These are phyloP conservation scores for Microsporum ferrugineum DNA, from an alignment of 2,329 filamentous ascomycete genomes.

Conservation along the genomic window DNA sequence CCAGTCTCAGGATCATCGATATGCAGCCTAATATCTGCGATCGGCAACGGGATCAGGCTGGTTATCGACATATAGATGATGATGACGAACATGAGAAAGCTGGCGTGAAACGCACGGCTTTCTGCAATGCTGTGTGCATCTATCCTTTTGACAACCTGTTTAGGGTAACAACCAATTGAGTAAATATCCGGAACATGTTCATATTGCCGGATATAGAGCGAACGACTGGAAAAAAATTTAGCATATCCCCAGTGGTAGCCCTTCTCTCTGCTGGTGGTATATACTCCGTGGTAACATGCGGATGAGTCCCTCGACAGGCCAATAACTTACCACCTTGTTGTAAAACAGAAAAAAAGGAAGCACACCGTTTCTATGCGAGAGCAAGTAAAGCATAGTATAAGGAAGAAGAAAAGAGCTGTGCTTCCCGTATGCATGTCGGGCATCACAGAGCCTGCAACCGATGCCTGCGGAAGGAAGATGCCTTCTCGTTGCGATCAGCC, in stretches of 20 bases:
- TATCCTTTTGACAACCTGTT: not conserved
- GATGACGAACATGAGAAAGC: not conserved
- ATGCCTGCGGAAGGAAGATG: not conserved
- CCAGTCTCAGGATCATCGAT: not conserved
- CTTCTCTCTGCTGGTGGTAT: not conserved
- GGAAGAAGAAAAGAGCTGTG: not conserved
- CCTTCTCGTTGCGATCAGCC: not conserved
- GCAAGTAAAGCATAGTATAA: not conserved
- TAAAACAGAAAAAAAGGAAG: too few relatives aligned
- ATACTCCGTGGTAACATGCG: not conserved
- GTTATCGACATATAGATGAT: not conserved
- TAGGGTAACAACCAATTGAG: not conserved
- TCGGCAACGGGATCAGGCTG: not conserved
- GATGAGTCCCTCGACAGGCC: not conserved
- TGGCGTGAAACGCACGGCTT: not conserved
- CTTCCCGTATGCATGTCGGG: not conserved
- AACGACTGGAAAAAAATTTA: not conserved
- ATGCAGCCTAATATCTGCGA: not conserved
- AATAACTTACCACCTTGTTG: not conserved
- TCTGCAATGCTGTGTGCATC: not conserved
- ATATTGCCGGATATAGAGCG: not conserved
- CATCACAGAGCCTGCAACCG: constrained; percentile 1
- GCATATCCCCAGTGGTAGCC: not conserved
- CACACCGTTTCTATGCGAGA: not conserved
- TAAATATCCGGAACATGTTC: not conserved